These are phyloP conservation scores for Camelina hispida DNA, from an alignment of 345 rosid species.

Conservation along the genomic window DNA sequence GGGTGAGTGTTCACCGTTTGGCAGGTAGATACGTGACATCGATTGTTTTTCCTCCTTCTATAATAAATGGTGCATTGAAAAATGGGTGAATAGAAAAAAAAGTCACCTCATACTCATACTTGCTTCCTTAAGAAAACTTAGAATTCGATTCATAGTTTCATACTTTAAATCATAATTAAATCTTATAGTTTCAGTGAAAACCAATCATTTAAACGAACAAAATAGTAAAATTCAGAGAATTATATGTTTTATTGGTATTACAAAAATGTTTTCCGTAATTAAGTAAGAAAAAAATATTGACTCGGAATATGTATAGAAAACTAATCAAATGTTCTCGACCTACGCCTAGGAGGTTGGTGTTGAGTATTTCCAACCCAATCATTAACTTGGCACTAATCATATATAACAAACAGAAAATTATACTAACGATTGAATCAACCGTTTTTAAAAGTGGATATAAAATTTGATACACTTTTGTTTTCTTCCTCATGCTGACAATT, in stretches of 20 bases:
- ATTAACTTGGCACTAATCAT: slow-evolving; percentile 1
- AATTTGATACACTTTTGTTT: slow-evolving; percentile 15
- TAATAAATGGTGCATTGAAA: no score
- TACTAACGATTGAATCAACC: slow-evolving; percentile 1
- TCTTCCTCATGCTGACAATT: slow-evolving; percentile 25
- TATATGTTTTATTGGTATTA: not conserved
- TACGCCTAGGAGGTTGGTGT: slow-evolving; percentile 31
- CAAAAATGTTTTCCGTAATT: not conserved
- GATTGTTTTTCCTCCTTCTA: no score
- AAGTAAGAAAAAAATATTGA: not conserved
- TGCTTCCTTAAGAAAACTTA: no score
- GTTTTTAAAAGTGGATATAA: not conserved
- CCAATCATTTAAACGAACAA: not conserved
- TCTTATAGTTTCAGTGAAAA: not conserved
- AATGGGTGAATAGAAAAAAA: no score
- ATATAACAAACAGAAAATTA: not conserved
- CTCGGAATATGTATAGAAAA: not conserved
- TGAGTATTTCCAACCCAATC: slow-evolving; percentile 19
- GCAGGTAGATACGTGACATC: no score
- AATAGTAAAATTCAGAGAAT: not conserved
- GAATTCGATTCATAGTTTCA: no score
- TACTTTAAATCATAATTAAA: not conserved
- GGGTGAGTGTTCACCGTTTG: no score
- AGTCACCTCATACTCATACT: no score
- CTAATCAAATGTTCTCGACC: slow-evolving; percentile 19